A percentile compares a stretch with the other conserved stretches of the same genome.
phyloP scores from a whole-genome alignment of 75 land plant genomes.

The Picea glauca region DNA sequence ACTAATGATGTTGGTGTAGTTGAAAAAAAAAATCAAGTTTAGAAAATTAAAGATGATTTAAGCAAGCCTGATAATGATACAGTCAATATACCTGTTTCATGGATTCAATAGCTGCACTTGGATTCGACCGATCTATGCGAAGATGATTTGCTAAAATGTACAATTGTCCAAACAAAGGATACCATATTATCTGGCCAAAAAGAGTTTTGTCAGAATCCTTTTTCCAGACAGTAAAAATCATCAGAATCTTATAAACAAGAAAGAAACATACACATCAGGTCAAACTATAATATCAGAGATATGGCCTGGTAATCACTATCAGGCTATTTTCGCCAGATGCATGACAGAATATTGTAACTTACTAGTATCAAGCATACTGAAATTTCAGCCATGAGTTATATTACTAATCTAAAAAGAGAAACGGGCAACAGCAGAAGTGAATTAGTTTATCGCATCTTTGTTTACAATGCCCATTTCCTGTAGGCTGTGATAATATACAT shows the following conservation, averaged over 20 bases:
- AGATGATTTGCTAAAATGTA: constrained; percentile 49
- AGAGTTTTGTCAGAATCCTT: not conserved
- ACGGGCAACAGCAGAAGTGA: not conserved
- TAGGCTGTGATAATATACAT: too few species aligned
- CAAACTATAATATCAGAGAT: not conserved
- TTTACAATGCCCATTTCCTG: too few species aligned
- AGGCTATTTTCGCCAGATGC: not conserved
- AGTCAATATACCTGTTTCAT: constrained; percentile 31
- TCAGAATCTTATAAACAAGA: not conserved
- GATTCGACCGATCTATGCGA: constrained; percentile 54
- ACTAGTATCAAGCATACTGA: not conserved
- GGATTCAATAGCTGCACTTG: constrained; percentile 37
- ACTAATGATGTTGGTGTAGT: not conserved
- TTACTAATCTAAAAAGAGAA: not conserved
- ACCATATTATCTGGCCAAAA: constrained; percentile 45
- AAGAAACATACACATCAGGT: not conserved
- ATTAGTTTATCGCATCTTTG: too few species aligned
- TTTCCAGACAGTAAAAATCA: not conserved
- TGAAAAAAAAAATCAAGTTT: not conserved
- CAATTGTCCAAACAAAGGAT: constrained; percentile 51
- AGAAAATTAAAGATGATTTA: not conserved
- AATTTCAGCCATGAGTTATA: not conserved
- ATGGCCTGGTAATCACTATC: too few species aligned
- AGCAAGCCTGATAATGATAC: not conserved
- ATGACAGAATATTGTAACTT: not conserved